Base-by-base conservation (phyloP, 805 yeast species). In the Yamadazyma endophytica region DNA sequence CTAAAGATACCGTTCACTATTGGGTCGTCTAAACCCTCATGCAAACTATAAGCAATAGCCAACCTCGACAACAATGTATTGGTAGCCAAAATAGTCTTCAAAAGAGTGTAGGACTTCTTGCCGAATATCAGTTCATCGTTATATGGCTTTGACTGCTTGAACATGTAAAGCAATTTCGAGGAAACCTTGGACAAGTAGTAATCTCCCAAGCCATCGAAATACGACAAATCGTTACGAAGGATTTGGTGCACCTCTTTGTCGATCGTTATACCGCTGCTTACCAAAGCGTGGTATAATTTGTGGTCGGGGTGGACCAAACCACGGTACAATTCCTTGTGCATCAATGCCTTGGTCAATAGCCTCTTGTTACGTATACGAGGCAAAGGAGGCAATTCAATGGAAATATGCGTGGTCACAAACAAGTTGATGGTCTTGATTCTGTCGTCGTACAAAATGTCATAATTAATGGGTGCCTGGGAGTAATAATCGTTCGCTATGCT, bases 151-250 rank as follows among this genome's bases (percentile, higher is more conserved):
- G 36, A 31, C 19, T 29, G 29, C 27, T 46, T 42, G 37, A 58
- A 50, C 28, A 47, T 44, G 40, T 56, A 64, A 18, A 64, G 45
- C 24, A 62, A 44, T 30, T 50, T 51, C 1, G 67, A 53, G 2
- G 64, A 49, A 32, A 57, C 67, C n/a, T 54, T 44, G 9, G 67
- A 62, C 17, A 64, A 46, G 34, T 50, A 58, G 33, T 59, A 57
- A 42, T 64, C 70, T 1, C 70, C 70, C 28, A 64, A 47, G 1
- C 70, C 70, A 35, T 64, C 70, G 27, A 57, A 52, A 32, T 60
- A 58, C 21, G 64, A 59, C 21, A 61, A 47, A 30, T 62, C 67
- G 37, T 56, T 46, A 23, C 58, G 44, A 15, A 56, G 36, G n/a
- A 58, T 44, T 6, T 37, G 39, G 29, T 45, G 45, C 8, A 49